Base-by-base conservation (phyloP, 306 rosid genomes). In the Corylus avellana region DNA sequence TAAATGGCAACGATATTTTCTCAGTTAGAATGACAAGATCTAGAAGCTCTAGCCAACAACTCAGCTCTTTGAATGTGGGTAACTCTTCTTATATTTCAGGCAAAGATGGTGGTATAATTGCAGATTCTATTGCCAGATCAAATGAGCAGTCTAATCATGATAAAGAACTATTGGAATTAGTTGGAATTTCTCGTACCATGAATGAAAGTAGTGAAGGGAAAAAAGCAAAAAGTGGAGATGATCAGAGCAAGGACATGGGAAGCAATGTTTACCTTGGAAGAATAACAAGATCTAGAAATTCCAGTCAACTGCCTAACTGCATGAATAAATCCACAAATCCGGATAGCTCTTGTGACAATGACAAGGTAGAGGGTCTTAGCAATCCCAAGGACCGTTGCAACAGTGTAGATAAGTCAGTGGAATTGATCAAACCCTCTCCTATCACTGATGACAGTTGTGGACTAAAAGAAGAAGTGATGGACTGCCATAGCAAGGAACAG, bases 1-100 rank as follows among this genome's bases (percentile, higher is more conserved):
- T 74, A 72, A 77, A 77, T 72, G 79, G 69, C 57, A 68, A 32
- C 27, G 39, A 77, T 64, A 67, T 63, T 64, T 44, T 61, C 74
- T 62, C 85, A 69, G 86, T 86, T 64, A 83, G 75, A 69, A 49
- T 85, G 35, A 79, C 87, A 76, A 80, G 89, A 82, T 84, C 89
- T 74, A 85, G 68, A 88, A 75, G 82, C 79, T 68, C 84, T 61
- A 85, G 81, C 46, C 80, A 47, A 56, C 79, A 85, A 59, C 66
- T 70, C 49, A 82, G 79, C 66, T 61, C 84, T 70, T 74, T 62
- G 75, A 67, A 85, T 77, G 86, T 49, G 73, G 79, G 69, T 74
- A 77, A 78, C 58, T 84, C 81, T 64, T 67, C 80, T n/a, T 35
- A 51, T 59, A 79, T 58, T 78, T 50, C 17, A 46, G 67, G 74